Evolutionary conservation across 2,329 filamentous ascomycete species (phyloP), one percentile per base, ranked within the genome.

Genomic region (Monosporascus sp.): DNA sequence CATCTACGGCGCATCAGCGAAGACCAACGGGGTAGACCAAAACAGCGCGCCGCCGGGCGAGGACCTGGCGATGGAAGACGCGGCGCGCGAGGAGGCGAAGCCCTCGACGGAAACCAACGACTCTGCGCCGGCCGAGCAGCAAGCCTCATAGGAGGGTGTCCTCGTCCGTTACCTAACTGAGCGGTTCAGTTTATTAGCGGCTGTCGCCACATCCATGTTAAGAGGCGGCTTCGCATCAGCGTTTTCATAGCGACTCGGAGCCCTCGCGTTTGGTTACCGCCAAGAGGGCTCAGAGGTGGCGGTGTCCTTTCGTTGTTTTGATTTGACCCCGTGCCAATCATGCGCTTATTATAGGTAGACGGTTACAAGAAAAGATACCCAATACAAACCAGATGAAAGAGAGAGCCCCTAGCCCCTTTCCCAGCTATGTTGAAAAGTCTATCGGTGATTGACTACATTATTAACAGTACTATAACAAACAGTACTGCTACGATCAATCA

Each of bases 1-100:
- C 58, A 72, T 82, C 11, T 75, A 80, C 48, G 72, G 69, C 31
- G 37, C 48, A 16, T 16, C 55, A 2, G 40, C 48, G 16, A 55
- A 51, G 35, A 49, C 58, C 2, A 65, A 62, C 26, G 62, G 61
- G 3, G 48, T 63, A 38, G 56, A 64, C 43, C 59, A 54, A 22
- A 45, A 55, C 20, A 49, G 20, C 22, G 47, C 51, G n/a, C 24
- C 52, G 9, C 16, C 51, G 7, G 53, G 46, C 1, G 65, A 59
- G 5, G 63, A 61, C 37, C 52, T 59, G n/a, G 48, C 50, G 11
- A 60, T 58, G 49, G 48, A 58, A 8, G 62, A 62, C 41, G 56
- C 53, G 37, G 31, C 51, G 27, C 58, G 54, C 27, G 59, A 51
- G 8, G 48, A 60, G 6, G 54, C 38, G 27, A 53, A 49, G 26